Percentiles rank a stretch among this genome's conserved stretches.
Conservation (phyloP, 306 rosid genomes). For the Quercus agrifolia region DNA sequence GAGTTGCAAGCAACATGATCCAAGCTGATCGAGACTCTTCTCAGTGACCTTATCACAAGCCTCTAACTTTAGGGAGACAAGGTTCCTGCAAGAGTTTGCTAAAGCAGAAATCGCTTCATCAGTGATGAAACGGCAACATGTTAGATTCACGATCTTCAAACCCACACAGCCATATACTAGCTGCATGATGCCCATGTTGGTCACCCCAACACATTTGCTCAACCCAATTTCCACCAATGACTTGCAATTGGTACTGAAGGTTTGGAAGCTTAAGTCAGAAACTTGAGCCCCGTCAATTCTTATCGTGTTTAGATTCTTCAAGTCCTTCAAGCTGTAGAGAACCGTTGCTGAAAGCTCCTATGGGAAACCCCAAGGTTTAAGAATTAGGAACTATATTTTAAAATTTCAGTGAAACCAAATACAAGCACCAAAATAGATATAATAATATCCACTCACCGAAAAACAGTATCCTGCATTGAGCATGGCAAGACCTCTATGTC, state of each 20-base stretch:
- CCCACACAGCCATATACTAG: conserved; percentile 44
- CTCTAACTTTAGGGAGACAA: conserved; percentile 59
- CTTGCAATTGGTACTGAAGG: conserved; percentile 45
- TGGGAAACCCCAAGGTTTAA: conserved; percentile 17
- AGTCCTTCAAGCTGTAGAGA: conserved; percentile 41
- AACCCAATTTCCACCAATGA: conserved; percentile 63
- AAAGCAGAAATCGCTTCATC: conserved; percentile 46
- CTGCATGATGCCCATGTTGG: conserved; percentile 44
- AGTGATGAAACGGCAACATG: conserved; percentile 56
- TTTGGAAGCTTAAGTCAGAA: conserved; percentile 39
- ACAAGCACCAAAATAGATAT: conserved; percentile 5
- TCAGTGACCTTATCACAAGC: conserved; percentile 58
- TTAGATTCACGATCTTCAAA: conserved; percentile 58
- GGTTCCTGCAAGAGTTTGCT: conserved; percentile 45
- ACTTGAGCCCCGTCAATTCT: conserved; percentile 53
- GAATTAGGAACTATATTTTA: conserved; percentile 5
- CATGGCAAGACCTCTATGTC: conserved; percentile 43
- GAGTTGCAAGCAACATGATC: conserved; percentile 43
- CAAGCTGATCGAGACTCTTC: conserved; percentile 41
- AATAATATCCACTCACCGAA: conserved; percentile 39
- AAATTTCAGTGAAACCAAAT: not conserved
- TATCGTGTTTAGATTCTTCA: conserved; percentile 42
- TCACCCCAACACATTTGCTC: conserved; percentile 64
- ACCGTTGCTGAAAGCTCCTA: conserved; percentile 46
- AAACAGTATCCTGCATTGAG: conserved; percentile 46